Evolutionary conservation across 1,139 yeast species (phyloP).

Genomic region (Ogataea hybrid): DNA sequence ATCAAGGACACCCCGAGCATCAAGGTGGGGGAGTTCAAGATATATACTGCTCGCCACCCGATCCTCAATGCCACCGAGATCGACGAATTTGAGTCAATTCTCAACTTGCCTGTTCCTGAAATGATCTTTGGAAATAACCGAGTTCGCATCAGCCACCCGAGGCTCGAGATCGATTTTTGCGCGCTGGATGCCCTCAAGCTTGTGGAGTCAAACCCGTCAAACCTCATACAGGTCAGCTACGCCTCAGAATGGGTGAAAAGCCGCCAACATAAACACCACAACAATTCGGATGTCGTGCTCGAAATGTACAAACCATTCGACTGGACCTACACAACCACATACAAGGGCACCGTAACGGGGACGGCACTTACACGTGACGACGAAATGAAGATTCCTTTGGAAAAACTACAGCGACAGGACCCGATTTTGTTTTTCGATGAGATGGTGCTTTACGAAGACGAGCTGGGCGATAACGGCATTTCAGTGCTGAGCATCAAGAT

Average conservation of each 20-base stretch:
- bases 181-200: slow-evolving; percentile 77
- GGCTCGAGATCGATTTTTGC: slow-evolving; percentile 54
- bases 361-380: slow-evolving; percentile 26
- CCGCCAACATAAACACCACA: slow-evolving; percentile 41
- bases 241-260: slow-evolving; percentile 86
- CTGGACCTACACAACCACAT: slow-evolving; percentile 91
- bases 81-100: slow-evolving; percentile 59
- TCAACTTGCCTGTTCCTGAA: slow-evolving; percentile 87
- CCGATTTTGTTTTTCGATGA: slow-evolving; percentile 91
- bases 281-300: slow-evolving; percentile 37
- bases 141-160: slow-evolving; percentile 40
- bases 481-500: slow-evolving; percentile 74
- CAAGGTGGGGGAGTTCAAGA: slow-evolving; percentile 69
- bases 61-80: slow-evolving; percentile 74
- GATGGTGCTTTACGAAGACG: slow-evolving; percentile 87
- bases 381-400: slow-evolving; percentile 55
- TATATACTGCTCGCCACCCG: slow-evolving; percentile 71
- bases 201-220: slow-evolving; percentile 47
- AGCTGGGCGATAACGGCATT: slow-evolving; percentile 93
- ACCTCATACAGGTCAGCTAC: slow-evolving; percentile 69
- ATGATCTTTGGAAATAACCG: slow-evolving; percentile 94
- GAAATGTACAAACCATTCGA: slow-evolving; percentile 79
- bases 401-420: slow-evolving; percentile 64
- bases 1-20: slow-evolving; percentile 64
- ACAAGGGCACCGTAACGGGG: slow-evolving; percentile 53